Conservation (phyloP, 192 early-diverging fungal species). For the Borealophlyctis nickersoniae region DNA sequence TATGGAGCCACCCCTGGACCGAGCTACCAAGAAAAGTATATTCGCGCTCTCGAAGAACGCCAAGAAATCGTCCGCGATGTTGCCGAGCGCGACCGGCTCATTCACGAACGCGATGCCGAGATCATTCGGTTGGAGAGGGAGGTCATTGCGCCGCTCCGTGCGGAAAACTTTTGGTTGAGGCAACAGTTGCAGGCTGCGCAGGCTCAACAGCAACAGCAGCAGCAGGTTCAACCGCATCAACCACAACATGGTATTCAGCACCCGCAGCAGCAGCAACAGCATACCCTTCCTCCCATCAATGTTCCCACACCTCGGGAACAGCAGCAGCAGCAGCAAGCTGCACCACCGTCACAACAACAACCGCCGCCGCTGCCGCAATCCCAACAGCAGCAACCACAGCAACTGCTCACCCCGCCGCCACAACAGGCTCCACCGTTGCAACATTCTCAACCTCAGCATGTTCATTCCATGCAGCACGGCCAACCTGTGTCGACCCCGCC, state of each 20-base stretch:
- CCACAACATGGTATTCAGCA: too few species aligned
- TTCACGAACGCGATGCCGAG: constrained; percentile 10
- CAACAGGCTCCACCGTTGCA: not conserved
- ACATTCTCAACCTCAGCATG: not conserved
- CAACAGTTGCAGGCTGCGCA: not conserved
- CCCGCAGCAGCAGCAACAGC: too few species aligned
- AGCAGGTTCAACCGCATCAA: not conserved
- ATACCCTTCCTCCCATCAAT: too few species aligned
- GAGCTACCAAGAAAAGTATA: constrained; percentile 10
- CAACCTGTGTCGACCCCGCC: not conserved
- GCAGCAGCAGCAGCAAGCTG: not conserved
- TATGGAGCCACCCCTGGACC: not conserved
- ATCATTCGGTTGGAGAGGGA: constrained; percentile 4
- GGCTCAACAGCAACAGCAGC: not conserved
- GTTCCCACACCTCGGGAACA: not conserved
- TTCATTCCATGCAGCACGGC: too few species aligned
- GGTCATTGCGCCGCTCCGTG: constrained; percentile 1
- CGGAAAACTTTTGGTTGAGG: not conserved
- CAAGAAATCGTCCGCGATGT: not conserved
- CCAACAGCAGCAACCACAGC: not conserved
- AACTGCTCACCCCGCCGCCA: not conserved
- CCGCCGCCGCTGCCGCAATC: not conserved
- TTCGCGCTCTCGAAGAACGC: constrained; percentile 12
- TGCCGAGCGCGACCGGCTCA: constrained; percentile 3
- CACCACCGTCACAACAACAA: not conserved